A percentile compares a stretch with the other conserved stretches of the same genome.
phyloP scores from a whole-genome alignment of 2,329 filamentous ascomycete genomes.

The Tolypocladium nubicola region DNA sequence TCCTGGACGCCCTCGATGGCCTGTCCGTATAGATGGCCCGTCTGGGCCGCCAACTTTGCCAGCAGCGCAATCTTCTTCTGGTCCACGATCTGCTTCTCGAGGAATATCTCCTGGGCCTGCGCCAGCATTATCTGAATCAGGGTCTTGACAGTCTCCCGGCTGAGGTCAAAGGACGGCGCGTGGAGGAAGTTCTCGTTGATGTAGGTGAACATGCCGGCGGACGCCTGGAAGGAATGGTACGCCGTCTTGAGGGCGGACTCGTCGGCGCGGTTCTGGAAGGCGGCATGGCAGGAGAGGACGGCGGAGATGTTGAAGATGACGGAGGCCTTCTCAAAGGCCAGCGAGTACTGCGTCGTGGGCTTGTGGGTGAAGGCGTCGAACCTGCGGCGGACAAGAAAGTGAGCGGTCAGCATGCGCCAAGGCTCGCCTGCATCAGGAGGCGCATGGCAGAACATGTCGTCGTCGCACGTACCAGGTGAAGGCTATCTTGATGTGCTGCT shows the following conservation, averaged over 20 bases:
- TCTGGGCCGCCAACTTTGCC: conserved; percentile 87
- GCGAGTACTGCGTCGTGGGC: conserved; percentile 88
- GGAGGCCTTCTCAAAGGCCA: conserved; percentile 96
- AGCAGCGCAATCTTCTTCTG: conserved; percentile 86
- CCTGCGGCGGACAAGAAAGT: conserved; percentile 39
- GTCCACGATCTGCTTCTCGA: conserved; percentile 91
- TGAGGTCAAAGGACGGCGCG: conserved; percentile 91
- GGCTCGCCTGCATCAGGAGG: neutral
- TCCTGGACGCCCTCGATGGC: conserved; percentile 85
- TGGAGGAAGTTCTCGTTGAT: conserved; percentile 99
- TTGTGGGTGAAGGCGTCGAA: conserved; percentile 99
- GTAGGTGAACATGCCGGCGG: conserved; percentile 98
- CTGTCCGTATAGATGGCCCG: conserved; percentile 77
- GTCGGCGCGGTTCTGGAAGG: conserved; percentile 82
- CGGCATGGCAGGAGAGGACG: conserved; percentile 90
- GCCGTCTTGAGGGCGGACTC: conserved; percentile 90
- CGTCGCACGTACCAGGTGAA: conserved; percentile 74
- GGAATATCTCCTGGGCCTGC: conserved; percentile 92
- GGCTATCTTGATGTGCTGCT: conserved; percentile 97
- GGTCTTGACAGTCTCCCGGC: conserved; percentile 89
- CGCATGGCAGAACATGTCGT: neutral
- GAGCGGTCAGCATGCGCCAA: conserved; percentile 5
- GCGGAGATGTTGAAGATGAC: conserved; percentile 99
- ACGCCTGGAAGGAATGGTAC: conserved; percentile 96
- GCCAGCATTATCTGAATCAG: conserved; percentile 88